These are phyloP conservation scores for Clonostachys chloroleuca DNA, from an alignment of 2,329 filamentous ascomycete species.

Conservation along the genomic window DNA sequence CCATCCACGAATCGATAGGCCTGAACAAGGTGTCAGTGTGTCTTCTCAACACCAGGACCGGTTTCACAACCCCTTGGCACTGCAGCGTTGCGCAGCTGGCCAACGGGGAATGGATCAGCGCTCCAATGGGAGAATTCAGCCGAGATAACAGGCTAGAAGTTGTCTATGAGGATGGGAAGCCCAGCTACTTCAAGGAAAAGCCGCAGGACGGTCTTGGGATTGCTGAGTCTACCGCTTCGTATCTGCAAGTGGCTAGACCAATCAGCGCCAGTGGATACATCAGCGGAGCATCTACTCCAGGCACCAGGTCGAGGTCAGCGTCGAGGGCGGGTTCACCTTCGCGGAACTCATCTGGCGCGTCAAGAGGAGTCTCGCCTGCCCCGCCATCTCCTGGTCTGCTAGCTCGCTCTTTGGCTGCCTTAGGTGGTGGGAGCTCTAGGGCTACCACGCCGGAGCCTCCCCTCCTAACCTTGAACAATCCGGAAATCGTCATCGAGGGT, in stretches of 20 bases:
- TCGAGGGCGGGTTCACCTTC: too few relatives aligned
- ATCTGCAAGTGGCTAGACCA: conserved; percentile 2
- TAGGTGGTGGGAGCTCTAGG: too few relatives aligned
- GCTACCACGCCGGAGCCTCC: too few relatives aligned
- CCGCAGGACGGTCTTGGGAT: not conserved
- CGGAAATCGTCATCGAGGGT: too few relatives aligned
- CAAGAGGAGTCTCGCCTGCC: too few relatives aligned
- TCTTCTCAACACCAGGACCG: conserved; percentile 18
- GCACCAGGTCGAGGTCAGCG: too few relatives aligned
- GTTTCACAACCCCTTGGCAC: conserved; percentile 24
- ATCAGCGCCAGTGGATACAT: not conserved
- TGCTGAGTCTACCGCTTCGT: not conserved
- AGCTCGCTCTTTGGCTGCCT: too few relatives aligned
- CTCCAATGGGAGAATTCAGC: conserved; percentile 15
- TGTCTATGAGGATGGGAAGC: conserved; percentile 11
- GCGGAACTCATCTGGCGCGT: too few relatives aligned
- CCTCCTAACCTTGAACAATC: too few relatives aligned
- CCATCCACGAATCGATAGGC: conserved; percentile 19
- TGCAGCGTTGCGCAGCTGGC: conserved; percentile 13
- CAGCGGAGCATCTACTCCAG: too few relatives aligned
- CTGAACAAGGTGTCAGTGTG: conserved; percentile 19
- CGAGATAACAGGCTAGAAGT: conserved; percentile 12
- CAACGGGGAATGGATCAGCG: conserved; percentile 14
- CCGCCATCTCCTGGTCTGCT: too few relatives aligned
- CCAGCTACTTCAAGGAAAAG: conserved; percentile 4